These are phyloP conservation scores for Gremmenia infestans DNA, from an alignment of 2,329 filamentous ascomycete species.

Conservation along the genomic window DNA sequence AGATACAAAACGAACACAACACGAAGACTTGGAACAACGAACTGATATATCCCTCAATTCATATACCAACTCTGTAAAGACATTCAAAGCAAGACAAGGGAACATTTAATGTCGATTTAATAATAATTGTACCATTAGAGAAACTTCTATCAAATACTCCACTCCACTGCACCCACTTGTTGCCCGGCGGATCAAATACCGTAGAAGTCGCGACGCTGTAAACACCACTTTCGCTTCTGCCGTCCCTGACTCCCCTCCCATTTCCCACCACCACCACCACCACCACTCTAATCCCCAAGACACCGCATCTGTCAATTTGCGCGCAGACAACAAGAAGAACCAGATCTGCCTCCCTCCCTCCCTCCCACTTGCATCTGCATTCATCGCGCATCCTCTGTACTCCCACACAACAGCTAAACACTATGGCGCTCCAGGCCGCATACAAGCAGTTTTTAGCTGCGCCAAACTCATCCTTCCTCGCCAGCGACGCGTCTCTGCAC, in stretches of 20 bases:
- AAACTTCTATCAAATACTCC: too few species aligned
- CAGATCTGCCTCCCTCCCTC: not conserved
- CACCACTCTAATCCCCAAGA: not conserved
- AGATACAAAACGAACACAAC: too few species aligned
- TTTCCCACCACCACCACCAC: not conserved
- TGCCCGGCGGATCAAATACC: not conserved
- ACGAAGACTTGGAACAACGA: too few species aligned
- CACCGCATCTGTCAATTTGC: not conserved
- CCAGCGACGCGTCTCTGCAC: conserved; percentile 64
- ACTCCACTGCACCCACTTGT: too few species aligned
- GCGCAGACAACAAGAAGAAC: not conserved
- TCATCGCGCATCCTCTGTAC: not conserved
- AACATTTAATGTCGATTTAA: too few species aligned
- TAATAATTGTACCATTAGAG: too few species aligned
- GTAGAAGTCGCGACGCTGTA: conserved; percentile 12
- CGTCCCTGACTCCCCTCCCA: not conserved
- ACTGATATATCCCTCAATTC: too few species aligned
- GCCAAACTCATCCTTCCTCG: conserved; percentile 58
- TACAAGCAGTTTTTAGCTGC: conserved; percentile 71
- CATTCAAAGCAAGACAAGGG: too few species aligned
- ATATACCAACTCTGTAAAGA: too few species aligned
- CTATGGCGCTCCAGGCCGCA: conserved; percentile 46
- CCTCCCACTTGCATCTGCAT: conserved; percentile 3
- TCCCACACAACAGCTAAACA: not conserved
- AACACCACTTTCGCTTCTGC: conserved; percentile 11